These are phyloP conservation scores for Trichoderma sp. DNA, from an alignment of 2,329 filamentous ascomycete species.

Conservation along the genomic window DNA sequence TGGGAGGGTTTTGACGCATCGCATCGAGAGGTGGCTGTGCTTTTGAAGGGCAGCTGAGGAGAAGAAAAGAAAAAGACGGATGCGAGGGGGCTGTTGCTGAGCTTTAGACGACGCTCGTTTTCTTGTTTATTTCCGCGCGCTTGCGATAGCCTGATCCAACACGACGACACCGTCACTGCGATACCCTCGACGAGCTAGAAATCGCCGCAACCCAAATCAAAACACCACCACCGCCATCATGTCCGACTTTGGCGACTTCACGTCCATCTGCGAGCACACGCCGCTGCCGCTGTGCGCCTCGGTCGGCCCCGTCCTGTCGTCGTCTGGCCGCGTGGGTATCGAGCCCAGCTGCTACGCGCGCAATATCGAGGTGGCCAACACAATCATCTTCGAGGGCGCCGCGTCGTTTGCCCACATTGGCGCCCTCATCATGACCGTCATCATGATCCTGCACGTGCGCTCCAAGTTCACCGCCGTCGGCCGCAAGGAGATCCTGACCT, in stretches of 20 bases:
- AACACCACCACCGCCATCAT: constrained; percentile 36
- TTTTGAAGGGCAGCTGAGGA: neutral
- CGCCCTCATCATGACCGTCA: constrained; percentile 85
- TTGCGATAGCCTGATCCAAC: too few relatives aligned
- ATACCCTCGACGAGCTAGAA: neutral
- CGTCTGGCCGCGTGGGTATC: constrained; percentile 70
- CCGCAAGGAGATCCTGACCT: constrained; percentile 70
- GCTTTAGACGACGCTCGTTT: neutral
- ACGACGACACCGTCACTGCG: neutral
- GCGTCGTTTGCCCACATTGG: constrained; percentile 89
- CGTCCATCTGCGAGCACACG: constrained; percentile 77
- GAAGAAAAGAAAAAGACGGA: neutral
- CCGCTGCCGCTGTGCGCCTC: constrained; percentile 83
- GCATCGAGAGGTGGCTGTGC: neutral
- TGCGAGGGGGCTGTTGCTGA: neutral
- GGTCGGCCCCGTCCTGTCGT: constrained; percentile 69
- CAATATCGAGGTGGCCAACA: constrained; percentile 94
- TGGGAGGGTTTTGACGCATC: neutral
- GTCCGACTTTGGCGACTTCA: constrained; percentile 92
- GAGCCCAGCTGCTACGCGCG: constrained; percentile 89
- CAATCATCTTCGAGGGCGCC: constrained; percentile 94
- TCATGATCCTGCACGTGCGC: constrained; percentile 96
- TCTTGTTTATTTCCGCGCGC: neutral
- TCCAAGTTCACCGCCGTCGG: constrained; percentile 97
- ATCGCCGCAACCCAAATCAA: too few relatives aligned